A percentile compares a stretch with the other conserved stretches of the same genome.
These are phyloP conservation scores for Cladosporium sp. DNA, from an alignment of 2,329 filamentous ascomycete genomes.

Conservation along the genomic window DNA sequence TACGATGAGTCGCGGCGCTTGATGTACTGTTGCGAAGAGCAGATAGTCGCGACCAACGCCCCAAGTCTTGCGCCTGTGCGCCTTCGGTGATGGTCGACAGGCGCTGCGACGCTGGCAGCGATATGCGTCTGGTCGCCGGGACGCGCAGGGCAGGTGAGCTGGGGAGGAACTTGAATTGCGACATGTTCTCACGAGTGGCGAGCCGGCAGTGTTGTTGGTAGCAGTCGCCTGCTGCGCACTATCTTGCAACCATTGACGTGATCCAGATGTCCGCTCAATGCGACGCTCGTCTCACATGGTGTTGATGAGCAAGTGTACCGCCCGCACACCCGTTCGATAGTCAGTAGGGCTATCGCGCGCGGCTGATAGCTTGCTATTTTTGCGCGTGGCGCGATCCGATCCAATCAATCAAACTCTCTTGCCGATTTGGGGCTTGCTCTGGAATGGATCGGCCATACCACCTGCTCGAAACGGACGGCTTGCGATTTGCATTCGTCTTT, in stretches of 20 bases:
- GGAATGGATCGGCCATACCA: not conserved
- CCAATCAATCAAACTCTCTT: not conserved
- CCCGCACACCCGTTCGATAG: not conserved
- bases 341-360: not conserved
- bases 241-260: too few relatives aligned
- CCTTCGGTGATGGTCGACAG: conserved; percentile 19
- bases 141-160: conserved; percentile 5
- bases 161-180: not conserved
- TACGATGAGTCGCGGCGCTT: conserved; percentile 15
- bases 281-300: too few relatives aligned
- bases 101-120: conserved; percentile 14
- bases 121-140: conserved; percentile 18
- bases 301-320: too few relatives aligned
- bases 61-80: not conserved
- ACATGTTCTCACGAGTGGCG: not conserved
- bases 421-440: not conserved
- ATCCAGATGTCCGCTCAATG: too few relatives aligned
- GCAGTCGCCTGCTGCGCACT: too few relatives aligned
- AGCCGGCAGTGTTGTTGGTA: too few relatives aligned
- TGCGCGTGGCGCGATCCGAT: not conserved
- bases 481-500: too few relatives aligned
- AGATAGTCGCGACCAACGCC: not conserved
- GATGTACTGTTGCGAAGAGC: not conserved
- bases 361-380: not conserved
- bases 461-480: not conserved